Evolutionary conservation across 352 stramenopile species (phyloP).

Genomic region (Phytophthora quininea): DNA sequence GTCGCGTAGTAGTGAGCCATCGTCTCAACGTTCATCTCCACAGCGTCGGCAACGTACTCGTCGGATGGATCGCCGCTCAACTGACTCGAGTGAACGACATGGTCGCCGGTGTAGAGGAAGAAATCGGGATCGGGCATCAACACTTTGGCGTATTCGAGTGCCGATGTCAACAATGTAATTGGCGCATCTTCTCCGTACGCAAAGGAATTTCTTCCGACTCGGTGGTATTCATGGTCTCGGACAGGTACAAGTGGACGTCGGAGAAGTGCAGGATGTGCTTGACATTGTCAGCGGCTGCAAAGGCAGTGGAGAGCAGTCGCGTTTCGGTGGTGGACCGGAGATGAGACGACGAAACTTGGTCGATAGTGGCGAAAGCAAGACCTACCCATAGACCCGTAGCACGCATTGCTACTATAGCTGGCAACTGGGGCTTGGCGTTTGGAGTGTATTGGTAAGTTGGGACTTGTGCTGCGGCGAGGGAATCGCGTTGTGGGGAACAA

Average conservation of each 20-base stretch:
- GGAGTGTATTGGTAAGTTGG: too few species aligned
- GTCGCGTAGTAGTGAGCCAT: slow-evolving; percentile 65
- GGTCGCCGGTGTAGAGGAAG: slow-evolving; percentile 79
- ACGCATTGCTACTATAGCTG: slow-evolving; percentile 1
- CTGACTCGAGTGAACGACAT: slow-evolving; percentile 48
- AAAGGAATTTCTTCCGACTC: slow-evolving; percentile 41
- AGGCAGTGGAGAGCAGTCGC: slow-evolving; percentile 1
- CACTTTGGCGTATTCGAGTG: slow-evolving; percentile 60
- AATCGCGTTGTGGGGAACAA: too few species aligned
- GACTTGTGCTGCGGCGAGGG: too few species aligned
- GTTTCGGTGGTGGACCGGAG: slow-evolving; percentile 6
- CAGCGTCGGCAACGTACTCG: slow-evolving; percentile 51
- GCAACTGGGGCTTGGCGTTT: too few species aligned
- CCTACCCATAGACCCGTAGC: not conserved
- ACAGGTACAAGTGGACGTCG: slow-evolving; percentile 77
- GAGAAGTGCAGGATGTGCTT: slow-evolving; percentile 81
- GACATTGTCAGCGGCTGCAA: slow-evolving; percentile 5
- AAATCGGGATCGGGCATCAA: slow-evolving; percentile 67
- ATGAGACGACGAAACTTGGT: not conserved
- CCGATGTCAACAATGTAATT: slow-evolving; percentile 58
- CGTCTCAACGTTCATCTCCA: slow-evolving; percentile 65
- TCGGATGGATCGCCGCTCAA: slow-evolving; percentile 39
- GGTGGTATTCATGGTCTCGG: slow-evolving; percentile 34
- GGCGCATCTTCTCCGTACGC: slow-evolving; percentile 54
- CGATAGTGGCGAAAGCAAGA: not conserved